These are phyloP conservation scores for Alternaria alternata DNA, from an alignment of 2,329 filamentous ascomycete species.

Conservation along the genomic window DNA sequence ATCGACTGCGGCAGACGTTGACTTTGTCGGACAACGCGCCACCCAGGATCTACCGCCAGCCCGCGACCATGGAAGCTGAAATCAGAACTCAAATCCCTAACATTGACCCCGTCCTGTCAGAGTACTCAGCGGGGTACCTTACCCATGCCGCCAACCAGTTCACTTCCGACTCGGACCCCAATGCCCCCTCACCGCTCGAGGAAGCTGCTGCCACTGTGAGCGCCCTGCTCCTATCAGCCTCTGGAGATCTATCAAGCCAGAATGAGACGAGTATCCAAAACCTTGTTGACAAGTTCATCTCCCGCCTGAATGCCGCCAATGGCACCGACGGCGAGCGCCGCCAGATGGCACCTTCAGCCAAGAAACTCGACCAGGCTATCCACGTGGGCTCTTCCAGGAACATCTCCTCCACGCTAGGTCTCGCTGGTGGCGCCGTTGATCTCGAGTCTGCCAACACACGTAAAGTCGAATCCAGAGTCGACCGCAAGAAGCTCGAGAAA, in stretches of 20 bases:
- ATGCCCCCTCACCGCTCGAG: slow-evolving; percentile 76
- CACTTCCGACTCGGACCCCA: slow-evolving; percentile 73
- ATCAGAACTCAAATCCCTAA: slow-evolving; percentile 84
- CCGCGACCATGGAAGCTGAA: slow-evolving; percentile 78
- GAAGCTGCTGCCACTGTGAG: slow-evolving; percentile 86
- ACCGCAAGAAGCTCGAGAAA: slow-evolving; percentile 99
- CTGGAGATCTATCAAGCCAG: slow-evolving; percentile 76
- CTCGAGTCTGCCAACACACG: slow-evolving; percentile 90
- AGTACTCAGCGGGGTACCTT: slow-evolving; percentile 94
- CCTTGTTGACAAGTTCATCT: slow-evolving; percentile 89
- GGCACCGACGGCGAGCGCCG: slow-evolving; percentile 71
- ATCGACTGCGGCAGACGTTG: slow-evolving; percentile 21
- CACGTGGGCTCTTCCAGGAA: slow-evolving; percentile 93
- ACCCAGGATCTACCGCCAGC: slow-evolving; percentile 25
- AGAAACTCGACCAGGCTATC: slow-evolving; percentile 90
- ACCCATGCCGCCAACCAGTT: slow-evolving; percentile 90
- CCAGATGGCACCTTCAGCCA: slow-evolving; percentile 78
- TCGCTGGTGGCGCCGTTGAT: slow-evolving; percentile 84
- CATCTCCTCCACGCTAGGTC: slow-evolving; percentile 92
- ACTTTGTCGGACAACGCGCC: slow-evolving; percentile 29
- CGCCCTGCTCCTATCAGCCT: slow-evolving; percentile 92
- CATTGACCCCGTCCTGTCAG: slow-evolving; percentile 86
- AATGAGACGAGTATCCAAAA: slow-evolving; percentile 81
- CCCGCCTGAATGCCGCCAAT: slow-evolving; percentile 77
- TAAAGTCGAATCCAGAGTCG: slow-evolving; percentile 97